A percentile compares a stretch with the other conserved stretches of the same genome.
phyloP scores from a whole-genome alignment of 768 basidiomycete species.

The Podaxis pistillaris region DNA sequence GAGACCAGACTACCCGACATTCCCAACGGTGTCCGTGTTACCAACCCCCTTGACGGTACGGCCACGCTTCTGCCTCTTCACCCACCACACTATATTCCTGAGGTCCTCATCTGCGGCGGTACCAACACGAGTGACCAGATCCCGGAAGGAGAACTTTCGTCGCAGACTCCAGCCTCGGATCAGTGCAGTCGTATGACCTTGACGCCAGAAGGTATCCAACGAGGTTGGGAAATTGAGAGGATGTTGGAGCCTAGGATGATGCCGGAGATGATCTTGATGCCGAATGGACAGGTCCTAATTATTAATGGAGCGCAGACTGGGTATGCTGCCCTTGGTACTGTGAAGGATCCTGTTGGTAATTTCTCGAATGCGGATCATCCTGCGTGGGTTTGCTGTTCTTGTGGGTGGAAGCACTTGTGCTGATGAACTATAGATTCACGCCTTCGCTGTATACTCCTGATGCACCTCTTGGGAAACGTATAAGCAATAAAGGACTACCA shows the following conservation, averaged over 20 bases:
- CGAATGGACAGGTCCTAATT: constrained; percentile 43
- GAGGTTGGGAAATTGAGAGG: constrained; percentile 44
- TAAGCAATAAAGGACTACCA: constrained; percentile 46
- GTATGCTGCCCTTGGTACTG: constrained; percentile 38
- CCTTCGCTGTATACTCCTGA: constrained; percentile 50
- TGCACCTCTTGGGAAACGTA: constrained; percentile 39
- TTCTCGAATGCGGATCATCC: constrained; percentile 31
- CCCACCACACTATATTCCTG: constrained; percentile 39
- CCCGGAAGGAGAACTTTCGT: constrained; percentile 29
- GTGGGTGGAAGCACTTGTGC: background rate
- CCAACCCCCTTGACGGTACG: constrained; percentile 38
- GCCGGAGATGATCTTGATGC: constrained; percentile 38
- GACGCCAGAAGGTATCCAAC: constrained; percentile 38
- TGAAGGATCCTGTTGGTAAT: constrained; percentile 25
- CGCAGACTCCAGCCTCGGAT: constrained; percentile 40
- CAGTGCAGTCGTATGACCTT: constrained; percentile 44
- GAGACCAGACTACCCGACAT: constrained; percentile 41
- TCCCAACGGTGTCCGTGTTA: constrained; percentile 43
- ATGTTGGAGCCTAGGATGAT: constrained; percentile 41
- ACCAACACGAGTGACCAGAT: constrained; percentile 31
- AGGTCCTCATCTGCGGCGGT: constrained; percentile 48
- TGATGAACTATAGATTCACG: constrained; percentile 23
- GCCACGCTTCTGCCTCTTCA: constrained; percentile 36
- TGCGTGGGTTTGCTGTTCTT: constrained; percentile 20
- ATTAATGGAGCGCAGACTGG: constrained; percentile 43